Evolutionary conservation across 1,284 basidiomycete species (phyloP).

Genomic region (Boletus coffeatus): DNA sequence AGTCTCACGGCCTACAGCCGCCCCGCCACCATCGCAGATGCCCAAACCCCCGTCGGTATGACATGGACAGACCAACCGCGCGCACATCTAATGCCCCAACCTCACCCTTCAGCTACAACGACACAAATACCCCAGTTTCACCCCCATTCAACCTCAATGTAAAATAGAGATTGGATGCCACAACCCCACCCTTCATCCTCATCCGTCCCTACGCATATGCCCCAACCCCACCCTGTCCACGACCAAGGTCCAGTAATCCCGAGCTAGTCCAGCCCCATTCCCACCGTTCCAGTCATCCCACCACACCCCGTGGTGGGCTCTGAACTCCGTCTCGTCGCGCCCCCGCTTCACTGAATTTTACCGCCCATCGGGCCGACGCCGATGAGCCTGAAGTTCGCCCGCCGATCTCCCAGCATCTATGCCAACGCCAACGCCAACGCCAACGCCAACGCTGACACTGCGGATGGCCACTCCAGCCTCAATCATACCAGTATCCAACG

Average conservation of each 20-base stretch:
- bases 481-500: conserved; percentile 18
- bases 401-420: too few species aligned
- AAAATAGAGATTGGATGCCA: neutral
- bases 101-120: neutral
- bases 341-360: conserved; percentile 29
- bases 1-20: neutral
- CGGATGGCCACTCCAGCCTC: conserved; percentile 4
- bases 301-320: conserved; percentile 15
- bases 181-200: neutral
- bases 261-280: conserved; percentile 6
- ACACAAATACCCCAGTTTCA: neutral
- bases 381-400: too few species aligned
- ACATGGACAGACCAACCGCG: neutral
- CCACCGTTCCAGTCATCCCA: conserved; percentile 19
- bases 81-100: neutral
- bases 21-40: conserved; percentile 15
- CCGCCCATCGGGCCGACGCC: conserved; percentile 4
- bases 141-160: neutral
- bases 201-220: neutral
- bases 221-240: neutral
- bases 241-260: conserved; percentile 12
- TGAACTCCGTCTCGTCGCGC: conserved; percentile 15
- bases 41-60: conserved; percentile 14
- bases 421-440: too few species aligned
- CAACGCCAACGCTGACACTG: neutral